These are phyloP conservation scores for Hypoxylon rickii DNA, from an alignment of 495 filamentous ascomycete genomes.

Conservation along the genomic window DNA sequence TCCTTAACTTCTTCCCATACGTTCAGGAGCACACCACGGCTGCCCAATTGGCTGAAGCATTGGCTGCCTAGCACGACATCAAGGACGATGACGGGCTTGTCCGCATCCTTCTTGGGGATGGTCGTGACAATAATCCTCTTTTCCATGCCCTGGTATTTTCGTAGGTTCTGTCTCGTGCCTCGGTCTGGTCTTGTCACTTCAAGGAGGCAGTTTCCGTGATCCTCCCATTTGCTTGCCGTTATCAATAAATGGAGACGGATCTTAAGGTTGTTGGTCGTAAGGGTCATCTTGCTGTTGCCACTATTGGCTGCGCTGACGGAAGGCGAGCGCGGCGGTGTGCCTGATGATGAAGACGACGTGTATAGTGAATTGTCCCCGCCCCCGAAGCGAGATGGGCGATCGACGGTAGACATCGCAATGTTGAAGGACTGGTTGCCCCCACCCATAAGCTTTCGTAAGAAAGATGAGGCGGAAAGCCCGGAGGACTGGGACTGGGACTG, in stretches of 20 bases:
- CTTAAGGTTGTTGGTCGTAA: conserved; percentile 76
- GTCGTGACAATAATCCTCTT: conserved; percentile 79
- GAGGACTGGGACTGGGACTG: conserved; percentile 47
- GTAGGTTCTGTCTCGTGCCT: conserved; percentile 56
- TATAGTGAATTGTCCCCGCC: conserved; percentile 65
- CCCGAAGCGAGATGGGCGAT: conserved; percentile 49
- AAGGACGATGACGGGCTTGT: conserved; percentile 68
- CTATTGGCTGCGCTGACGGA: conserved; percentile 60
- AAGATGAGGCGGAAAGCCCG: conserved; percentile 73
- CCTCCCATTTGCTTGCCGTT: conserved; percentile 79
- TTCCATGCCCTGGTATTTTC: conserved; percentile 62
- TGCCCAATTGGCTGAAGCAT: conserved; percentile 81
- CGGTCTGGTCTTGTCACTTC: conserved; percentile 75
- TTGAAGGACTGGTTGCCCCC: conserved; percentile 70
- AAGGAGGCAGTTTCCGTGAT: conserved; percentile 82
- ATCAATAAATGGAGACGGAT: conserved; percentile 82
- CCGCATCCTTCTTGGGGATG: conserved; percentile 60
- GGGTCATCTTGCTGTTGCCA: conserved; percentile 64
- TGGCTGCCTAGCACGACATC: conserved; percentile 83
- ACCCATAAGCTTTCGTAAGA: conserved; percentile 63
- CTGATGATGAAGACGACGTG: conserved; percentile 55
- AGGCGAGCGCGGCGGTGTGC: conserved; percentile 61
- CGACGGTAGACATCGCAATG: conserved; percentile 63
- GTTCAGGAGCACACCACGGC: conserved; percentile 82
- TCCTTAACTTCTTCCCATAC: conserved; percentile 83